Base-by-base conservation (phyloP, 1,284 basidiomycete genomes). In the Sphagnurus paluster region DNA sequence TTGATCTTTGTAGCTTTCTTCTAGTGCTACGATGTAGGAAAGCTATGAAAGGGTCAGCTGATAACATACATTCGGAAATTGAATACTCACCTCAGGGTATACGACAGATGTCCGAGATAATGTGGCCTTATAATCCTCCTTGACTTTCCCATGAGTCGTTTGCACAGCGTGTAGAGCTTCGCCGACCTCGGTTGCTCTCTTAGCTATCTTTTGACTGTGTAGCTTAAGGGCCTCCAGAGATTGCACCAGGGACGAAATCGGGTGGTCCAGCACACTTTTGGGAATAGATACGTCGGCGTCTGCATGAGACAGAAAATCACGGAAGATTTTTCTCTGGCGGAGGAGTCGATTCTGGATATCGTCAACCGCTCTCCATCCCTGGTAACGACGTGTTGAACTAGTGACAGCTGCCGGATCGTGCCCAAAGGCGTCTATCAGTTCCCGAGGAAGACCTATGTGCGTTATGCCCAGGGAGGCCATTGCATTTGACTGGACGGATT, bases 361-460 rank as follows among this genome's bases (percentile, higher is more conserved):
- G 49, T 89, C 86, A 11, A 88, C 83, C 0, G 82, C 82, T 49
- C 74, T 72, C 80, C 82, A 88, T 9, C 84, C 77, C 41, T 64
- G 68, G 25, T 72, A 68, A 29, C 74, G 69, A 38, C 80, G 75
- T 0, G 84, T 86, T 9, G 72, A 63, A 14, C 82, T 75, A 3
- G 78, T 84, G 7, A 87, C 77, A n/a, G 80, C 78, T 2, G 84
- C 77, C 28, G 87, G 87, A 59, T 90, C 87, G 49, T 87, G 84
- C 28, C 75, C 77, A 56, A 88, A 79, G 2, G 84, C 80, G 42
- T 89, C 86, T 26, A 87, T 61, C 10, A 89, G 70, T 11, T 87
- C 83, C 46, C 69, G 68, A 6, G 87, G 79, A 36, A 89, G 68
- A 39, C 67, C 65, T 9, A 58, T 65, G 54, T 79, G 70, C 11